Evolutionary conservation across 257 asterid species (phyloP), one percentile per base, ranked within the genome.

Genomic region (Solanum raphanifolium): DNA sequence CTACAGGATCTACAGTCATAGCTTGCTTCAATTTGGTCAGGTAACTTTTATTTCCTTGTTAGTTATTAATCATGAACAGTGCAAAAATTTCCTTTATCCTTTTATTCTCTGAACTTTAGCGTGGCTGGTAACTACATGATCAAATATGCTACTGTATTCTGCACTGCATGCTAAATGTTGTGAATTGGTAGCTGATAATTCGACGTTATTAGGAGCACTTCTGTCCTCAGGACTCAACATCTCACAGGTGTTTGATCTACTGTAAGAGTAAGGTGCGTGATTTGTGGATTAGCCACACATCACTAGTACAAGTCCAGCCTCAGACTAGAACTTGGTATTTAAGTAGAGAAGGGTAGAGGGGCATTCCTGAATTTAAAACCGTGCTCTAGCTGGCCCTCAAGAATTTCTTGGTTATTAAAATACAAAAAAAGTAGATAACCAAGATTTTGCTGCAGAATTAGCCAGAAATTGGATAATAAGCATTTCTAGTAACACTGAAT

Each of bases 1-100:
- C 58, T 96, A 97, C 92, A 93, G 92, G 66, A 92, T 97, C 13
- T 97, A 97, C 87, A 97, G 99, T 92, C 98, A 96, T 94, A 97
- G 99, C 94, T 93, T 97, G 91, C 99, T 96, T 89, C 96, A 97
- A 83, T 96, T 92, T 91, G 99, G 99, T 86, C 99, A 95, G 99
- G 99, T 95, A 93, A 86, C 71, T 86, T 76, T 89, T 87, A 84
- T 84, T 79, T 76, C 29, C 29, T 29, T 5, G 23, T 76, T 39
- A 76, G 85, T 29, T 29, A n/a, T 48, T 82, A 29, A 29, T 48
- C 29, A 82, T 82, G 85, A 82, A 1, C 68, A 29, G 25, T 82
- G 31, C 29, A 16, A 46, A 27, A 8, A 7, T 79, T 25, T 27
- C 38, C 38, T 43, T 27, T 29, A 29, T 48, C 66, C 62, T 48